A percentile compares a stretch with the other conserved stretches of the same genome.
Conservation (phyloP, 306 rosid species). For the Calophaca sinica region DNA sequence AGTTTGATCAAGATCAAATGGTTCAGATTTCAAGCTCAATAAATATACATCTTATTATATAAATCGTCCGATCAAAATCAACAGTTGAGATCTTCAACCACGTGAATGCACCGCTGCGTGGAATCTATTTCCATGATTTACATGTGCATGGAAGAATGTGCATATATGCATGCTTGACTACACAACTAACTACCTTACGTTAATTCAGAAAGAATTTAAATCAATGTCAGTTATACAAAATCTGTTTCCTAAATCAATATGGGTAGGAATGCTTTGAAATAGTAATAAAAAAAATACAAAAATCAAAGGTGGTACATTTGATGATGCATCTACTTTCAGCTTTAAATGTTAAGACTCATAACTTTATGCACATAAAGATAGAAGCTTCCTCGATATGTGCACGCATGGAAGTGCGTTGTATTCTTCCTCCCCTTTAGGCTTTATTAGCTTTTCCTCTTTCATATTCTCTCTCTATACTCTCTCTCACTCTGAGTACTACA, state of each 20-base stretch:
- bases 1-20: too few species aligned
- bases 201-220: constrained; percentile 37
- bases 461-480: constrained; percentile 36
- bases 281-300: not conserved
- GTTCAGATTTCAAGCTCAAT: too few species aligned
- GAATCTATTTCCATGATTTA: constrained; percentile 26
- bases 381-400: constrained; percentile 98
- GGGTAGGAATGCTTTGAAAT: constrained; percentile 9
- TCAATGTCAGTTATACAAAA: constrained; percentile 31
- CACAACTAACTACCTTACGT: constrained; percentile 18
- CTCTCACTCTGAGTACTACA: constrained; percentile 54
- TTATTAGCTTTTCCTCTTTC: constrained; percentile 66
- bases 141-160: constrained; percentile 65
- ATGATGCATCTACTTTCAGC: constrained; percentile 54
- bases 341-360: constrained; percentile 61
- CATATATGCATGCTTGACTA: constrained; percentile 48
- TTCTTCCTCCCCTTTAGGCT: constrained; percentile 98
- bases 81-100: too few species aligned
- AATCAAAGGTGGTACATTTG: constrained; percentile 41
- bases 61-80: too few species aligned
- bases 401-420: constrained; percentile 98
- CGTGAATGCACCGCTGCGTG: too few species aligned
- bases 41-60: too few species aligned
- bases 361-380: constrained; percentile 72
- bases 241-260: constrained; percentile 12